These are phyloP conservation scores for Gamsiella multidivaricata DNA, from an alignment of 192 early-diverging fungal species.

Conservation along the genomic window DNA sequence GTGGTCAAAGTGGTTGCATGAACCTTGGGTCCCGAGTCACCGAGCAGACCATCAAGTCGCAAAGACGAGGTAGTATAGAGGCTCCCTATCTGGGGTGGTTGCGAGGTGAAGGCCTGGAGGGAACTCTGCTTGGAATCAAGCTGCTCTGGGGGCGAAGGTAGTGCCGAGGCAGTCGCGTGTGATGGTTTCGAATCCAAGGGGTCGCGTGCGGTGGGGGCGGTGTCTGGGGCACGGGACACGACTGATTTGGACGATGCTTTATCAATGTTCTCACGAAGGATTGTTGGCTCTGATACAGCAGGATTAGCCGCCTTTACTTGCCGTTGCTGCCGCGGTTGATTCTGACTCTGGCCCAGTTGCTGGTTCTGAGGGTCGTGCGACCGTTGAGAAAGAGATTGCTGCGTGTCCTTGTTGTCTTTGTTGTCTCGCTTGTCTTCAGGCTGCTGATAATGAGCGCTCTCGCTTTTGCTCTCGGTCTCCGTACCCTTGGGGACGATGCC, in stretches of 20 bases:
- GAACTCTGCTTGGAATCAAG: background rate
- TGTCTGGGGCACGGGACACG: background rate
- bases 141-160: no score
- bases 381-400: background rate
- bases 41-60: slow-evolving; percentile 2
- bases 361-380: no score
- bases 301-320: background rate
- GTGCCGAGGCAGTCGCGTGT: no score
- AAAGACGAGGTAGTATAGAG: slow-evolving; percentile 1
- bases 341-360: no score
- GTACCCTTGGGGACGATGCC: background rate
- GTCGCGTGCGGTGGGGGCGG: background rate
- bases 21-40: background rate
- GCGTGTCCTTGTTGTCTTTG: no score
- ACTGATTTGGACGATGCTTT: background rate
- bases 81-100: slow-evolving; percentile 3
- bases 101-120: slow-evolving; percentile 25
- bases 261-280: background rate
- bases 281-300: background rate
- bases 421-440: background rate
- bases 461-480: background rate
- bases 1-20: background rate
- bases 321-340: background rate
- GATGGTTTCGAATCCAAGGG: no score
- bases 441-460: background rate